Evolutionary conservation across 2,329 filamentous ascomycete genomes (phyloP), one percentile per base, ranked within the genome.

Genomic region (Arthrobotrys megalospora): DNA sequence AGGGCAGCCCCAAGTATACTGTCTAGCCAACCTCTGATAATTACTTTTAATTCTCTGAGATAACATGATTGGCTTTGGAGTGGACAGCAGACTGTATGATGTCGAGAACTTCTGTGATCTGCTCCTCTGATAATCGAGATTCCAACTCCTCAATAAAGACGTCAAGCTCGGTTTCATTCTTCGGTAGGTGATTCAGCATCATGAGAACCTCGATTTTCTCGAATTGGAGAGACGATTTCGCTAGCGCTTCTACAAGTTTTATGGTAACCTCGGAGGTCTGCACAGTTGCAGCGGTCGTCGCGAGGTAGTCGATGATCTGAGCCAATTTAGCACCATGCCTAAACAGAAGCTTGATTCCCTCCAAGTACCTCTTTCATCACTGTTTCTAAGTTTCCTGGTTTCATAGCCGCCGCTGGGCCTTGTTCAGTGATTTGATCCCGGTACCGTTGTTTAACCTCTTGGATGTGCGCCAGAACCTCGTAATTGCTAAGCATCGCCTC

Each of bases 401-500:
- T 82, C 81, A 82, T 81, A 72, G 81, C 80, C 8, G 79, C 66
- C 1, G 78, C 79, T 3, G 80, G 79, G 66, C 77, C 80, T 45
- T 80, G 77, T 24, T 79, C 84, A 82, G 88, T 86, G 55, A 80
- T 73, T 32, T 80, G 70, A 43, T 80, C 80, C 50, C 79, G 79
- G 81, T 89, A 88, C 58, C 85, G 85, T 69, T 85, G 84, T 64
- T 86, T 86, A 82, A 89, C 88, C 55, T 90, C 87, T 5, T 85
- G 85, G 45, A 93, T 84, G 81, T 92, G 91, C 71, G 88, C 86
- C 81, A 90, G 90, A 80, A 93, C 91, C 86, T 93, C 92, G 80
- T 89, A 91, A 84, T 93, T 93, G 83, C 90, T 89, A 82, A 94
- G 86, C 48, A 91, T 87, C 4, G 90, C 91, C 34, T 89, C 89